A percentile compares a stretch with the other conserved stretches of the same genome.
Evolutionary conservation across 768 basidiomycete species (phyloP).

Genomic region (Boletus rubroflammeus): DNA sequence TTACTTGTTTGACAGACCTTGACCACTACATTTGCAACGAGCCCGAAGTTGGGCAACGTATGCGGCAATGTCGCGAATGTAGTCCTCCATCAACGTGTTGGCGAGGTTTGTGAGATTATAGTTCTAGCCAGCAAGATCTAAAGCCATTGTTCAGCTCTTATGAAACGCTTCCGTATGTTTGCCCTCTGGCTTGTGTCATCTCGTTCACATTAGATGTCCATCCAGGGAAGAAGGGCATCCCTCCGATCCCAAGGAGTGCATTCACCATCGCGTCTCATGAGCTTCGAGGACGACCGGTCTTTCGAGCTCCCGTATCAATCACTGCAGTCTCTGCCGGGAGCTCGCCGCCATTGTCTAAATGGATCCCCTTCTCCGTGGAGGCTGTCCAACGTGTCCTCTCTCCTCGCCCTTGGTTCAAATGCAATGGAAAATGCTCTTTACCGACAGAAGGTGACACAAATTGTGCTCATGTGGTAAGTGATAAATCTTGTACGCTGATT

Average conservation of each 20-base stretch:
- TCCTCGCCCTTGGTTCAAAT: conserved; percentile 12
- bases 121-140: not conserved
- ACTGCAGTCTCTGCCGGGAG: conserved; percentile 15
- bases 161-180: conserved; percentile 8
- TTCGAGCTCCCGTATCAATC: conserved; percentile 10
- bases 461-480: conserved; percentile 25
- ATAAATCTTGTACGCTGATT: not conserved
- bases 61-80: not conserved
- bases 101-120: conserved; percentile 12
- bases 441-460: conserved; percentile 1
- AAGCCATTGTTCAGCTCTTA: conserved; percentile 1
- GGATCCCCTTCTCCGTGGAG: conserved; percentile 6
- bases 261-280: not conserved
- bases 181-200: not conserved
- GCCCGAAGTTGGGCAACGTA: not conserved
- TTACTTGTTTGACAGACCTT: conserved; percentile 17
- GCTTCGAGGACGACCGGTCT: conserved; percentile 11
- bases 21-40: conserved; percentile 28
- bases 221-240: conserved; percentile 1
- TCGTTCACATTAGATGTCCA: not conserved
- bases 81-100: not conserved
- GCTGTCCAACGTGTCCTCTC: conserved; percentile 18
- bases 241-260: not conserved
- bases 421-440: conserved; percentile 17
- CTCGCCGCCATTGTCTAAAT: conserved; percentile 15